A percentile compares a stretch with the other conserved stretches of the same genome.
phyloP scores from a whole-genome alignment of 441 rosid genomes.

The Brassica balearica region DNA sequence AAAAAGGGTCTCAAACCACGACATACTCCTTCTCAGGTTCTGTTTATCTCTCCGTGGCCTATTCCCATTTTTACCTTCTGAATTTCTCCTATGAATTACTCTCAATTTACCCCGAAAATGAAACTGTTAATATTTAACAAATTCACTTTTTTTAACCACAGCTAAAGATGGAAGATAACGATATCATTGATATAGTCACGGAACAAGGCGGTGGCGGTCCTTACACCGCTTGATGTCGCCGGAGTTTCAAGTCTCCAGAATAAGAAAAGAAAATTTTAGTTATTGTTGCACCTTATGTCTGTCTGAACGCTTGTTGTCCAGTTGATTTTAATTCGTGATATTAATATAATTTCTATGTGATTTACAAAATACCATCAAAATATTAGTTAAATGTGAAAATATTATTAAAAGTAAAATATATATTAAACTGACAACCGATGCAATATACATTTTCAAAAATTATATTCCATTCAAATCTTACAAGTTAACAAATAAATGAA shows the following conservation, averaged over 20 bases:
- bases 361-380: neutral
- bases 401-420: neutral
- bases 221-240: neutral
- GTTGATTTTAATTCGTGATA: neutral
- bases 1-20: neutral
- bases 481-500: neutral
- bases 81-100: neutral
- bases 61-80: neutral
- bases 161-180: neutral
- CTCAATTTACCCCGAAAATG: neutral
- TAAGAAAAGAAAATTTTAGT: neutral
- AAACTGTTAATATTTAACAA: constrained; percentile 4
- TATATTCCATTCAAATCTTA: neutral
- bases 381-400: neutral
- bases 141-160: neutral
- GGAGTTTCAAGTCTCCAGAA: neutral
- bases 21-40: neutral
- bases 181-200: neutral
- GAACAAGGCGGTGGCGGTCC: neutral
- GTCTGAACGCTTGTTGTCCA: neutral
- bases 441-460: neutral
- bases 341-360: neutral
- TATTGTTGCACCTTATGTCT: neutral
- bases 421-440: neutral
- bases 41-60: neutral